Conservation (phyloP, 1,139 yeast species). For the Candida glucosophila region DNA sequence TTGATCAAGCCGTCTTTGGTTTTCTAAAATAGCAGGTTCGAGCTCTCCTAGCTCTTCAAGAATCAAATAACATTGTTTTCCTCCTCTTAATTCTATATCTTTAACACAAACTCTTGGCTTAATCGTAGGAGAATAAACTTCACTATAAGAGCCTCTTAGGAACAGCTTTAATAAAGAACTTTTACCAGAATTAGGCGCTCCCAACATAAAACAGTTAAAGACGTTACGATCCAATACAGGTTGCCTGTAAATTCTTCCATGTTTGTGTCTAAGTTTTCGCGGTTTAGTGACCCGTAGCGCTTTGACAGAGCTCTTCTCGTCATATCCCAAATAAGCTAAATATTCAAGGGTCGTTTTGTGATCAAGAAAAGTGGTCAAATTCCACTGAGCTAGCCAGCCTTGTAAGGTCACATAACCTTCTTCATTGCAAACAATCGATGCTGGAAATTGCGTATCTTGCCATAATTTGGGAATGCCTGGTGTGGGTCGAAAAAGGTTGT, state of each 20-base stretch:
- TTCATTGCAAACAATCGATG: conserved; percentile 81
- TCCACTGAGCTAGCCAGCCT: conserved; percentile 99
- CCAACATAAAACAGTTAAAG: conserved; percentile 80
- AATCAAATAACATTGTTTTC: conserved; percentile 88
- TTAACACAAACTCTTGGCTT: conserved; percentile 78
- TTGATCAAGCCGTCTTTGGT: conserved; percentile 60
- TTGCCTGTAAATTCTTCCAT: conserved; percentile 60
- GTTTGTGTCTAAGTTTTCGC: conserved; percentile 54
- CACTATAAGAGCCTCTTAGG: conserved; percentile 64
- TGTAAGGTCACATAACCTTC: conserved; percentile 84
- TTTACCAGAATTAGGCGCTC: conserved; percentile 81
- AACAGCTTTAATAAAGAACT: conserved; percentile 77
- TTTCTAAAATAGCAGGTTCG: conserved; percentile 74
- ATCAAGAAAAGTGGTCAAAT: conserved; percentile 85
- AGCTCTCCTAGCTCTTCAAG: conserved; percentile 84
- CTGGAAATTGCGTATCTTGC: conserved; percentile 80
- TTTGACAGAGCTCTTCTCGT: conserved; percentile 38
- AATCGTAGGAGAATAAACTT: conserved; percentile 72
- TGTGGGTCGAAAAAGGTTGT: conserved; percentile 68
- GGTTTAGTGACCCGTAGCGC: conserved; percentile 82
- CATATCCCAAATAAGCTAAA: conserved; percentile 83
- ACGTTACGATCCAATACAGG: conserved; percentile 78
- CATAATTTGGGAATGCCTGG: conserved; percentile 88
- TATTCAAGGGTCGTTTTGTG: conserved; percentile 79
- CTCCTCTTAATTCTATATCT: conserved; percentile 91